phyloP scores from a whole-genome alignment of 257 asterid species.

The Primulina eburnea region DNA sequence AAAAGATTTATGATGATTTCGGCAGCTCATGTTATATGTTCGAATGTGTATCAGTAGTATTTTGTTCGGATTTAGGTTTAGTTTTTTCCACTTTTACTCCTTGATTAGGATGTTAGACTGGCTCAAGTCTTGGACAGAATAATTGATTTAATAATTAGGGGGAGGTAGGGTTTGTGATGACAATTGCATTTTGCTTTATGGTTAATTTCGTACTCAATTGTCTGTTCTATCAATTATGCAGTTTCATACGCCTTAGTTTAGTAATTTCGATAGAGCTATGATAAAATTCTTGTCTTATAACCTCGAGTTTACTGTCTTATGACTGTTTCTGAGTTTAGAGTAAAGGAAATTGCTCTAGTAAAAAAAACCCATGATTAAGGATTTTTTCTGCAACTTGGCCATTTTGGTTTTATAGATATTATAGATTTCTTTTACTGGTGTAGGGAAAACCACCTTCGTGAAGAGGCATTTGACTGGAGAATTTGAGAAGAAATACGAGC shows the following conservation, averaged over 20 bases:
- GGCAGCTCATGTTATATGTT: not conserved
- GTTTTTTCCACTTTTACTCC: too few species aligned
- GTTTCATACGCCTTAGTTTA: not conserved
- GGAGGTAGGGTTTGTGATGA: slow-evolving; percentile 13
- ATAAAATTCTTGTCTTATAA: not conserved
- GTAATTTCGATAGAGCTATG: not conserved
- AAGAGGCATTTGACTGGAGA: slow-evolving; percentile 90
- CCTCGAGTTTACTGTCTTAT: not conserved
- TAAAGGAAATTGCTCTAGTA: not conserved
- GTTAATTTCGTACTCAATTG: not conserved
- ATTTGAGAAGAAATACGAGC: slow-evolving; percentile 87
- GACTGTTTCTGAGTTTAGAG: not conserved
- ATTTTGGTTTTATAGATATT: not conserved
- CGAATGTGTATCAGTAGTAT: not conserved
- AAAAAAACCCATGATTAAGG: not conserved
- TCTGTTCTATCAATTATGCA: too few species aligned
- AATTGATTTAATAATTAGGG: not conserved
- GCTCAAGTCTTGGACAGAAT: not conserved
- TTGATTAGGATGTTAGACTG: not conserved
- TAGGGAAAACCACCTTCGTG: slow-evolving; percentile 85
- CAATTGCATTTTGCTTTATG: not conserved
- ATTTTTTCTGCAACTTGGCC: not conserved
- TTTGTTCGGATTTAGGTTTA: not conserved
- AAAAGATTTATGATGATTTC: not conserved
- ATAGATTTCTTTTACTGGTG: not conserved